Base-by-base conservation (phyloP, 352 stramenopile genomes). In the Bremia lactucae region DNA sequence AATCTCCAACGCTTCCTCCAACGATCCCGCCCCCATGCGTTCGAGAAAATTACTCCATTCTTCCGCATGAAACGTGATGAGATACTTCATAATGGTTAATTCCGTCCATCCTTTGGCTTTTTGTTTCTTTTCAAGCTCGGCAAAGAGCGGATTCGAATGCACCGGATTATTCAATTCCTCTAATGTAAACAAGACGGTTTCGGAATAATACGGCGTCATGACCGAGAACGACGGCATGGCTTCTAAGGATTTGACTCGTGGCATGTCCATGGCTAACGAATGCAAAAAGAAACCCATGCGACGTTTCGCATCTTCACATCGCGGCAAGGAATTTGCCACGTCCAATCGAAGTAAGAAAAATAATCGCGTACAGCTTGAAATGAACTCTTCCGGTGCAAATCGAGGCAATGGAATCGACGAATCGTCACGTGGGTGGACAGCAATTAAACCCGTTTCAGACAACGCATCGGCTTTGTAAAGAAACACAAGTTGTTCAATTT, bases 31-130 rank as follows among this genome's bases (percentile, higher is more conserved):
- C 13, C 73, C 73, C 60, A 94, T 79, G 21, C 81, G 59, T 50
- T 94, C 81, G 42, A 94, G 31, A 35, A 91, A 94, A 42, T 94
- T 94, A 35, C 73, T 77, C 81, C 81, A 94, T 31, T 94, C 81
- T 52, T 94, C 81, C 2, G 76, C 75, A 46, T 94, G 79, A 22
- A 91, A 79, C 16, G 80, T 90, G 52, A 89, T 89, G 28, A 94
- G 40, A 37, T 94, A 94, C 31, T 85, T 84, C 63, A 94, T 79
- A 36, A 94, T 91, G 6, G 69, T 89, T 40, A 94, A 50, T 42
- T 94, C 72, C 8, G 65, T 68, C 31, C 74, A 73, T 1, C 73
- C 78, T 42, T 87, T 89, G 6, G 59, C 63, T 19, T 84, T 88
- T 22, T 75, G 58, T 34, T 80, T 75, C 48, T 78, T 72, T 41